Conservation (phyloP, 164 flowering plant species). For the Cinnamomum micranthum region DNA sequence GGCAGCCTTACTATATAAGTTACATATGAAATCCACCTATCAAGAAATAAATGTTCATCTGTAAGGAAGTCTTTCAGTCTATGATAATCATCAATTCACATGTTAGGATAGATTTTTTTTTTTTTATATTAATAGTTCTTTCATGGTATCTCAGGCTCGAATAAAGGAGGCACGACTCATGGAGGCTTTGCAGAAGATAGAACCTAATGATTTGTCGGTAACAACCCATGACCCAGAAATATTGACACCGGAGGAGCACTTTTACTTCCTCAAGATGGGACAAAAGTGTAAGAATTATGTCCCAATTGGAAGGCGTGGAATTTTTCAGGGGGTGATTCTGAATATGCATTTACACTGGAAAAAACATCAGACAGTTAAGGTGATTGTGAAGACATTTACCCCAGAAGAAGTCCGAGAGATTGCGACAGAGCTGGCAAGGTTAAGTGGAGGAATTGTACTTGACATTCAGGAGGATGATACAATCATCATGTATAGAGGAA, state of each 20-base stretch:
- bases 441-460: conserved; percentile 95
- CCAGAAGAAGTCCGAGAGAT: conserved; percentile 90
- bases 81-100: too few species aligned
- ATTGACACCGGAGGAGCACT: conserved; percentile 96
- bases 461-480: conserved; percentile 82
- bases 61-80: too few species aligned
- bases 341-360: conserved; percentile 99
- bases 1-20: too few species aligned
- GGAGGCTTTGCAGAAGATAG: conserved; percentile 68
- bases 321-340: conserved; percentile 88
- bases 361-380: conserved; percentile 88
- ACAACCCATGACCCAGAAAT: conserved; percentile 92
- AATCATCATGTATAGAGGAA: conserved; percentile 96
- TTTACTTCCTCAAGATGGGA: conserved; percentile 87
- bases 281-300: conserved; percentile 83
- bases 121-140: not conserved
- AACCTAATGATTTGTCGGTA: conserved; percentile 66
- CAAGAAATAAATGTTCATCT: too few species aligned
- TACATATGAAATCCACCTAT: too few species aligned
- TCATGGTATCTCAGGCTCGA: conserved; percentile 44
- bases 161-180: conserved; percentile 74
- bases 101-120: not conserved
- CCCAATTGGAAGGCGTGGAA: conserved; percentile 87
- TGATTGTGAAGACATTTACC: conserved; percentile 79
- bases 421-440: conserved; percentile 81